Base-by-base conservation (phyloP, 371 early-diverging fungal genomes). In the Circinella umbellata region DNA sequence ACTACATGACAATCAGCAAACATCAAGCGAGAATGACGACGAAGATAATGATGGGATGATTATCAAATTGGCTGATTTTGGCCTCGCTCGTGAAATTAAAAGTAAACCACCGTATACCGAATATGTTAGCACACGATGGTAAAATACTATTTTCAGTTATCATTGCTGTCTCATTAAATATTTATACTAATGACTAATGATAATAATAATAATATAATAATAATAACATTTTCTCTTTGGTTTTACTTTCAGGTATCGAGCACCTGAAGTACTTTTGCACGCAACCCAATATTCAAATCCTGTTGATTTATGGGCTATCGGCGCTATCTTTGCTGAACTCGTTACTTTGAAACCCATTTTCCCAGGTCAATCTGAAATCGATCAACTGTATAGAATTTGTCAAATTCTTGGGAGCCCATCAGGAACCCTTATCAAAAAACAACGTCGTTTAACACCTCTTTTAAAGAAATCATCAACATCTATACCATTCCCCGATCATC, bases 231-330 rank as follows among this genome's bases (percentile, higher is more conserved):
- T 27, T 27, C 1, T 27, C 27, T 27, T 27, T 27, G 27, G 27
- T 27, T 27, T 27, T 27, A 27, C 27, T 27, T 27, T 27, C 27
- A 92, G 96, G 96, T 98, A 99, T 80, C 91, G 99, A 38, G 96
- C 99, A 8, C 99, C 99, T 36, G 99, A 99, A 82, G 92, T 99
- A 4, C 76, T 99, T 17, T 82, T 98, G 42, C 90, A 94, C 35
- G 90, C 91, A 10, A 88, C 92, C 1, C 79, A 80, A 39, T 99
- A 99, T 72, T 90, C 94, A 13, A 93, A 90, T 39, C 96, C 98
- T 8, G 94, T 99, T 38, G 99, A 99, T 79, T 84, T 99, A 20
- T 99, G 99, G 99, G 98, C 98, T 1, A 86, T 97, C 0, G 99
- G 99, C 1, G 86, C 94, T 4, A 98, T 99, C 34, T 80, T 95